Evolutionary conservation across 768 basidiomycete species (phyloP).

Genomic region (Psilocybe azurescens): DNA sequence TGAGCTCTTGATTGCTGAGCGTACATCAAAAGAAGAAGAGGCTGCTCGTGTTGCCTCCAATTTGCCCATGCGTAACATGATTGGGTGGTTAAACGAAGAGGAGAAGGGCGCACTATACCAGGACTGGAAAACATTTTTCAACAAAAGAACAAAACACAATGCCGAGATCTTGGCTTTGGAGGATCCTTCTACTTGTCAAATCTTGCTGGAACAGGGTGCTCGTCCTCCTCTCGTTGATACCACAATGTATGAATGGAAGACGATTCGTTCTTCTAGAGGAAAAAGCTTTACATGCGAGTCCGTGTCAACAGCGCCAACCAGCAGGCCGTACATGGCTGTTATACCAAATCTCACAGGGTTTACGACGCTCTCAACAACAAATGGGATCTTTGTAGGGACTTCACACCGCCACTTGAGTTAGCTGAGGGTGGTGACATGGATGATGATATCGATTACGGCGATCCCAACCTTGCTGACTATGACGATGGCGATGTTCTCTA

Average conservation of each 20-base stretch:
- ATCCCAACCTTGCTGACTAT: neutral
- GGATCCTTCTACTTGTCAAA: too few relatives aligned
- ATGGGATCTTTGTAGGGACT: slow-evolving; percentile 24
- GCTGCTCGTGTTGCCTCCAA: neutral
- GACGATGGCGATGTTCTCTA: neutral
- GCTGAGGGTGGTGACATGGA: neutral
- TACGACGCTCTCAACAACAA: slow-evolving; percentile 16
- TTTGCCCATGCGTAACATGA: neutral
- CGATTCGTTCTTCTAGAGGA: too few relatives aligned
- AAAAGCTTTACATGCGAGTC: slow-evolving; percentile 7
- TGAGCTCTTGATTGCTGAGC: neutral
- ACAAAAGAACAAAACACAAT: too few relatives aligned
- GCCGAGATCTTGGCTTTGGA: too few relatives aligned
- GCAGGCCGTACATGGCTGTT: too few relatives aligned
- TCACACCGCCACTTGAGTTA: neutral
- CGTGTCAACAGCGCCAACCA: slow-evolving; percentile 6
- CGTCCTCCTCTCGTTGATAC: neutral
- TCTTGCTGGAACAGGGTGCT: too few relatives aligned
- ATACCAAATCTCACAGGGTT: neutral
- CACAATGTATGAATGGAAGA: slow-evolving; percentile 14
- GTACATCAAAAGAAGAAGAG: neutral
- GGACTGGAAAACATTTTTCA: too few relatives aligned
- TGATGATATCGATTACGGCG: neutral
- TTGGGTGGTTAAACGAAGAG: neutral
- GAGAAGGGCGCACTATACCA: too few relatives aligned